Evolutionary conservation across 257 asterid genomes (phyloP).

Genomic region (Ilex asprella): DNA sequence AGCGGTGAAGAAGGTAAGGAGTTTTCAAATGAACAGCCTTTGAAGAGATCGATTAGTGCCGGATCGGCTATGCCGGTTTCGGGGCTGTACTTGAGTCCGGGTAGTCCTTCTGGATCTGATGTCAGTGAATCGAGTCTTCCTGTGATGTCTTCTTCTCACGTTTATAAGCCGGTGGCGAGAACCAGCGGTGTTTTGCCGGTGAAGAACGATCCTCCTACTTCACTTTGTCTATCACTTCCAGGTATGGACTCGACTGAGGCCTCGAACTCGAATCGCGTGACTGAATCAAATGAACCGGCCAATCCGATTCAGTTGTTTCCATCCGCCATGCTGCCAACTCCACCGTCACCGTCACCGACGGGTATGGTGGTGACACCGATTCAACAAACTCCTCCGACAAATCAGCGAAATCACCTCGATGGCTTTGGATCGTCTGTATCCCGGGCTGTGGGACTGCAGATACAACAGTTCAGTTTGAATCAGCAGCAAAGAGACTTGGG

Average conservation of each 20-base stretch:
- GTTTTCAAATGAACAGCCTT: constrained; percentile 28
- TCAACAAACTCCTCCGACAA: too few species aligned
- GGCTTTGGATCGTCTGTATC: too few species aligned
- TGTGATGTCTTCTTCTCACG: constrained; percentile 20
- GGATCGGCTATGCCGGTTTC: constrained; percentile 52
- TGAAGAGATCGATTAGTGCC: constrained; percentile 69
- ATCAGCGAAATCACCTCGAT: too few species aligned
- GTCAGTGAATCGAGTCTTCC: constrained; percentile 49
- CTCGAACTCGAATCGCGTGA: constrained; percentile 1
- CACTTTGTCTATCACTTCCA: constrained; percentile 73
- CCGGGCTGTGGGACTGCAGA: too few species aligned
- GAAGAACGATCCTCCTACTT: constrained; percentile 46
- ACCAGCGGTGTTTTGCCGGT: constrained; percentile 24
- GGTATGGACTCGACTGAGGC: constrained; percentile 43
- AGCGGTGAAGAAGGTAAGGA: constrained; percentile 40
- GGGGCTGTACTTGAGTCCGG: constrained; percentile 42
- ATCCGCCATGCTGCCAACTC: constrained; percentile 4
- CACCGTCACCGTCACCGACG: constrained; percentile 1
- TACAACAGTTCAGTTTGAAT: too few species aligned
- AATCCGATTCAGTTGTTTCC: constrained; percentile 21
- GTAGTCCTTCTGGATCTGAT: constrained; percentile 85
- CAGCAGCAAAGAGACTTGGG: too few species aligned
- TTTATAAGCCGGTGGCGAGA: constrained; percentile 45
- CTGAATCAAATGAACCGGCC: constrained; percentile 23
- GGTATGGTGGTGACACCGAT: too few species aligned